Conservation (phyloP, 163 green algal genomes). For the Smithsoniella earleae region DNA sequence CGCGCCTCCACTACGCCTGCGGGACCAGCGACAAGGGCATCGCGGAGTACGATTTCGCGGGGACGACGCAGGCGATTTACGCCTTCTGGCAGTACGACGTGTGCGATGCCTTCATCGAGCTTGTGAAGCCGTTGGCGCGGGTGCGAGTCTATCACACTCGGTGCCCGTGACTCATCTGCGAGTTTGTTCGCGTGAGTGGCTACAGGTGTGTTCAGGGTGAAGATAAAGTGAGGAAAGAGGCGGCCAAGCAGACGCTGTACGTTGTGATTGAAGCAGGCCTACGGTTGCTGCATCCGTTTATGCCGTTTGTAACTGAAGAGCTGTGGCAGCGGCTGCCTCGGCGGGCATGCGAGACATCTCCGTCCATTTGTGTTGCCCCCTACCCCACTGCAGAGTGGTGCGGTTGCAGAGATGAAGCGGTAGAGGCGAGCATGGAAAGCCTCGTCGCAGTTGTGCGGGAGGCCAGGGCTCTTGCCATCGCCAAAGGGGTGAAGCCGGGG, state of each 20-base stretch:
- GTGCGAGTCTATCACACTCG: background rate
- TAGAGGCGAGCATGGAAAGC: conserved; percentile 1
- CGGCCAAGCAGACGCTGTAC: conserved; percentile 55
- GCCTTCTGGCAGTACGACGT: conserved; percentile 87
- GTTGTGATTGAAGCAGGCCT: conserved; percentile 58
- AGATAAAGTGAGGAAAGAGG: conserved; percentile 35
- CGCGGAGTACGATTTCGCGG: conserved; percentile 79
- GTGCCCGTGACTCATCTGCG: no score
- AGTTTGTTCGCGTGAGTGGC: no score
- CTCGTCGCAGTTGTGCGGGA: conserved; percentile 29
- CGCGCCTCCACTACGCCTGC: conserved; percentile 53
- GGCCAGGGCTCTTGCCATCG: conserved; percentile 16
- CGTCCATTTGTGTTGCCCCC: conserved; percentile 77
- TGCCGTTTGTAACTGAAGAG: conserved; percentile 98
- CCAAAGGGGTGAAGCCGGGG: conserved; percentile 44
- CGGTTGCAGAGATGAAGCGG: conserved; percentile 5
- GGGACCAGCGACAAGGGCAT: conserved; percentile 44
- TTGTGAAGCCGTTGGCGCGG: conserved; percentile 77
- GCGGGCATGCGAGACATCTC: conserved; percentile 32
- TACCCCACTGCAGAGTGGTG: conserved; percentile 53
- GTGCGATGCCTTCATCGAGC: conserved; percentile 98
- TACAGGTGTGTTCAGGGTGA: conserved; percentile 7
- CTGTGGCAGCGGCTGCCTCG: conserved; percentile 91
- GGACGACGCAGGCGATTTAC: conserved; percentile 72
- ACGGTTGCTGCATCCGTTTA: conserved; percentile 92